Conservation (phyloP, 2,329 filamentous ascomycete genomes). For the Massarina eburnea region DNA sequence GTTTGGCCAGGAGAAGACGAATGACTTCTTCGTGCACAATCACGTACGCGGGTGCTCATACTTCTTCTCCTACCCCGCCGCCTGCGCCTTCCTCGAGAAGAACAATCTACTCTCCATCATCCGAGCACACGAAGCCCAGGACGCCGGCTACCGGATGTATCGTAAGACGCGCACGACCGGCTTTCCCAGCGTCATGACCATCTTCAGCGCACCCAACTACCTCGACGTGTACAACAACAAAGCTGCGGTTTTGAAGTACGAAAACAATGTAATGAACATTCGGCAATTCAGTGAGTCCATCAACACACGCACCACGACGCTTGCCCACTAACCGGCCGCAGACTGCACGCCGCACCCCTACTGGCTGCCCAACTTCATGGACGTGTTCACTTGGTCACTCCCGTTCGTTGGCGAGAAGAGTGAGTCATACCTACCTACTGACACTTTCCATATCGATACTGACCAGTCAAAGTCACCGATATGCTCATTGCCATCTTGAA, state of each 20-base stretch:
- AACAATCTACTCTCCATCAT: constrained; percentile 98
- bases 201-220: constrained; percentile 98
- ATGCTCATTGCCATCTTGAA: constrained; percentile 99
- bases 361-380: constrained; percentile 99
- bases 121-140: constrained; percentile 95
- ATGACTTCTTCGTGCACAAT: constrained; percentile 97
- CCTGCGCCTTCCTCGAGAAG: constrained; percentile 97
- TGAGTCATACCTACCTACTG: constrained; percentile 18
- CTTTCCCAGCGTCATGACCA: constrained; percentile 99
- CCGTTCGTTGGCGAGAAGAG: constrained; percentile 96
- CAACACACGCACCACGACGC: not conserved
- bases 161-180: constrained; percentile 96
- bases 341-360: constrained; percentile 98
- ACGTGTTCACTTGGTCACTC: constrained; percentile 99
- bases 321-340: constrained; percentile 19
- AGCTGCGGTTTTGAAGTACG: constrained; percentile 96
- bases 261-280: constrained; percentile 99
- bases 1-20: constrained; percentile 97
- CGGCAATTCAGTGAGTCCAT: constrained; percentile 74
- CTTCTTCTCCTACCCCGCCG: constrained; percentile 98
- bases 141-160: constrained; percentile 99
- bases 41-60: constrained; percentile 98
- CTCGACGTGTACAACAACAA: constrained; percentile 99
- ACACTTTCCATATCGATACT: constrained; percentile 11
- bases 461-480: constrained; percentile 68